These are phyloP conservation scores for Fimicolochytrium jonesii DNA, from an alignment of 192 early-diverging fungal species.

Conservation along the genomic window DNA sequence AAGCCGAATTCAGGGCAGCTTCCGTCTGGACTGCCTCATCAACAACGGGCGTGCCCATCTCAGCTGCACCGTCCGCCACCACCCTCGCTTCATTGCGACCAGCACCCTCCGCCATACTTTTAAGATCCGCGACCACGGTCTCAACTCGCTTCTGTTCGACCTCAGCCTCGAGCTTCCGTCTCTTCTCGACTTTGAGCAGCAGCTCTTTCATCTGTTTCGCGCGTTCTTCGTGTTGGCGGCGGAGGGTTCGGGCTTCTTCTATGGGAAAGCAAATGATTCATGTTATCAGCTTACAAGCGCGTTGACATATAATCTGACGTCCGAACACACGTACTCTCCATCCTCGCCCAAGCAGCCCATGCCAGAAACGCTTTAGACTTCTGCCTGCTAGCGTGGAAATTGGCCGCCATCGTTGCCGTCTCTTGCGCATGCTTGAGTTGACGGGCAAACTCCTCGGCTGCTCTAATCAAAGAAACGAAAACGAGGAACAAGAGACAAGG, in stretches of 20 bases:
- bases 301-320: not conserved
- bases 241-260: conserved; percentile 2
- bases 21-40: too few species aligned
- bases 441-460: not conserved
- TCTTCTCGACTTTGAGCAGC: not conserved
- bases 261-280: not conserved
- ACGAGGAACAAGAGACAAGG: too few species aligned
- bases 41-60: too few species aligned
- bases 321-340: not conserved
- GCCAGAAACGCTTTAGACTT: conserved; percentile 1
- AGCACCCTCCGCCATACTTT: too few species aligned
- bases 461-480: too few species aligned
- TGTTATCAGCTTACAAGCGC: too few species aligned
- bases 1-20: too few species aligned
- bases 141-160: too few species aligned
- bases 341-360: conserved; percentile 1
- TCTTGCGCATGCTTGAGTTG: not conserved
- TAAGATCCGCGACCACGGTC: too few species aligned
- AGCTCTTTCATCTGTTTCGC: conserved; percentile 15
- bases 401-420: not conserved
- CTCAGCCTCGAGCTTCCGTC: conserved; percentile 4
- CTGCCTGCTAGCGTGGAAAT: not conserved
- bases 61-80: too few species aligned
- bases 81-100: too few species aligned
- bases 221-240: conserved; percentile 16